A percentile compares a stretch with the other conserved stretches of the same genome.
These are phyloP conservation scores for Tetrahymena malaccensis DNA, from an alignment of 73 alveolate genomes.

Conservation along the genomic window DNA sequence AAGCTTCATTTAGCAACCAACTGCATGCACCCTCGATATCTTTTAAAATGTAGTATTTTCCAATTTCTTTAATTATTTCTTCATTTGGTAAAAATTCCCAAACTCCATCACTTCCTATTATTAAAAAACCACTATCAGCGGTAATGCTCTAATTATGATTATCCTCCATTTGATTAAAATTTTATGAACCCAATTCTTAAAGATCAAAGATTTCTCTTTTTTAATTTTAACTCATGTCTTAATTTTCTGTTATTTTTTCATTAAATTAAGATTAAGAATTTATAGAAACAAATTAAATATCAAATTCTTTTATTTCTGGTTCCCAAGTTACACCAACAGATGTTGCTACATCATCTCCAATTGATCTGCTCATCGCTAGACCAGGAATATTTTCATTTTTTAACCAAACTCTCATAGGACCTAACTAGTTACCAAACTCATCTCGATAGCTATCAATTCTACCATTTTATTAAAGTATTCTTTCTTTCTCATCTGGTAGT, in stretches of 20 bases:
- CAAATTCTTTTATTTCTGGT: slow-evolving; percentile 66
- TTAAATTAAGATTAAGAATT: neutral
- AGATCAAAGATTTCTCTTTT: too few relatives aligned
- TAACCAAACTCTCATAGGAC: slow-evolving; percentile 95
- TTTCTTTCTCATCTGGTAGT: slow-evolving; percentile 61
- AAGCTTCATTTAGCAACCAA: slow-evolving; percentile 24
- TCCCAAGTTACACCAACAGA: slow-evolving; percentile 82
- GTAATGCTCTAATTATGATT: slow-evolving; percentile 6
- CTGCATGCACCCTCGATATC: slow-evolving; percentile 38
- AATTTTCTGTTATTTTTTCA: neutral
- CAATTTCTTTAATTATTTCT: slow-evolving; percentile 37
- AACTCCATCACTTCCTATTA: slow-evolving; percentile 71
- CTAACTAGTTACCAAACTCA: slow-evolving; percentile 44
- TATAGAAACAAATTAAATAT: neutral
- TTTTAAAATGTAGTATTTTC: slow-evolving; percentile 3
- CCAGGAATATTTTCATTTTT: slow-evolving; percentile 87
- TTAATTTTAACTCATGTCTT: neutral
- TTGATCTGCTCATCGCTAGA: slow-evolving; percentile 91
- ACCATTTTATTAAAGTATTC: slow-evolving; percentile 76
- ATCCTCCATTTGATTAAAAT: neutral
- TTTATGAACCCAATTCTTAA: too few relatives aligned
- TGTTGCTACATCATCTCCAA: slow-evolving; percentile 84
- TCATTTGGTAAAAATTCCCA: slow-evolving; percentile 74
- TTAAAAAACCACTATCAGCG: slow-evolving; percentile 48
- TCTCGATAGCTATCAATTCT: slow-evolving; percentile 72